phyloP scores from a whole-genome alignment of 2,329 filamentous ascomycete species.

The Pyrenochaeta sp. region DNA sequence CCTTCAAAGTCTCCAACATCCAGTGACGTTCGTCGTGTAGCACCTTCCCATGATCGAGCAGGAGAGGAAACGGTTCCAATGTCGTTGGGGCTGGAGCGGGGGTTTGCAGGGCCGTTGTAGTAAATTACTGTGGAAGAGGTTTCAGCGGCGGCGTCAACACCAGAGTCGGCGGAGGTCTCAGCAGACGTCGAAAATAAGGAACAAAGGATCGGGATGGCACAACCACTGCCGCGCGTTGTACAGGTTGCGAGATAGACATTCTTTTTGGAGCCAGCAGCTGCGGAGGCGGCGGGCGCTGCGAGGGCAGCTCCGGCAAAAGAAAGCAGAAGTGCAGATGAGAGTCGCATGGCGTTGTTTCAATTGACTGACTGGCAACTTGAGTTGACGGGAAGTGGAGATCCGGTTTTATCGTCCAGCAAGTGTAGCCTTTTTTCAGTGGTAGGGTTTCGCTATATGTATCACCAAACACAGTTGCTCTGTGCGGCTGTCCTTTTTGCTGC shows the following conservation, averaged over 20 bases:
- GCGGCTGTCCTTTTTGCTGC: not conserved
- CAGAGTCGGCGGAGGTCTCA: not conserved
- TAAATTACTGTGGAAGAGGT: conserved; percentile 16
- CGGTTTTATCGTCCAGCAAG: not conserved
- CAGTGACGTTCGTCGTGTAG: conserved; percentile 7
- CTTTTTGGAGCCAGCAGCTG: conserved; percentile 8
- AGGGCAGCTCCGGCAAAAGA: not conserved
- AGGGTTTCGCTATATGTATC: not conserved
- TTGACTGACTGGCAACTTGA: not conserved
- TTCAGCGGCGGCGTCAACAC: conserved; percentile 1
- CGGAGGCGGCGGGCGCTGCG: not conserved
- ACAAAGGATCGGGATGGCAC: conserved; percentile 1
- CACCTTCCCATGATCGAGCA: conserved; percentile 9
- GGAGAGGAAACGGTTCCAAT: conserved; percentile 8
- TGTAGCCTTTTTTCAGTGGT: not conserved
- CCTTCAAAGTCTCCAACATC: conserved; percentile 7
- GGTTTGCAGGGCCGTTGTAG: conserved; percentile 12
- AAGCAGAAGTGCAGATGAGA: not conserved
- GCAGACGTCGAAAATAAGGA: not conserved
- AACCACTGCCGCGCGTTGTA: conserved; percentile 10
- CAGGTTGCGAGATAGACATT: conserved; percentile 25
- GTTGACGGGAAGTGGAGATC: not conserved
- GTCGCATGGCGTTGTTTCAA: not conserved
- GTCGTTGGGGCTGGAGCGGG: conserved; percentile 3
- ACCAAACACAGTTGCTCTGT: not conserved